Evolutionary conservation across 2,329 filamentous ascomycete genomes (phyloP), one percentile per base, ranked within the genome.

Genomic region (Trichophyton verrucosum): DNA sequence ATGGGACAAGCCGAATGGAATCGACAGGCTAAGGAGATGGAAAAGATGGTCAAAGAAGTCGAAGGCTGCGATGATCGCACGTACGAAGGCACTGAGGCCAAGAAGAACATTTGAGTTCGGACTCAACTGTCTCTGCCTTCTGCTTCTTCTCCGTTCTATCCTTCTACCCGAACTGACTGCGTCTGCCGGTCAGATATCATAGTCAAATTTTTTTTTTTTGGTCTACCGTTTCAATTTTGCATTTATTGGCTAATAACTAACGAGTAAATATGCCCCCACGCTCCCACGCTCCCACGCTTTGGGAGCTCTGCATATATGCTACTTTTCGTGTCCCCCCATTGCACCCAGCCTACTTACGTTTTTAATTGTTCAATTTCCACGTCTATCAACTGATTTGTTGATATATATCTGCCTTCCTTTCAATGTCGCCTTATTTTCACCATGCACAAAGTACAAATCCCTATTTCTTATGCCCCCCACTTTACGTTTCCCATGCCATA

Each of bases 1-100:
- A 91, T 94, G 87, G 87, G 83, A 65, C 77, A 88, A 68, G 81
- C 80, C 63, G 86, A 90, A 72, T 95, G 90, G 89, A 81, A 86
- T 70, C 82, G 84, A 70, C 91, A 96, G 77, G 80, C 80, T 63
- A 80, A 82, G 71, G 86, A 87, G 72, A 89, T 90, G 79, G 89
- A 94, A 74, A 78, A 78, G 68, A 85, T 91, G 65, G 83, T 91
- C 61, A 81, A 85, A 72, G 82, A 89, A 69, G 88, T 96, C 2
- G 84, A 87, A 71, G 83, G 83, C 9, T 71, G 76, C 2, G 77
- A 78, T 67, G 77, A 78, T 61, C 71, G 77, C 62, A 70, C 68
- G n/a, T 78, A 78, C 62, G 61, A 69, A 27, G 64, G 70, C 9
- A 66, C 66, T 20, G 61, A 67, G 40, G 69, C 64, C 61, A 74